phyloP scores from a whole-genome alignment of 305 asterid species.

The Fraxinus nigra region DNA sequence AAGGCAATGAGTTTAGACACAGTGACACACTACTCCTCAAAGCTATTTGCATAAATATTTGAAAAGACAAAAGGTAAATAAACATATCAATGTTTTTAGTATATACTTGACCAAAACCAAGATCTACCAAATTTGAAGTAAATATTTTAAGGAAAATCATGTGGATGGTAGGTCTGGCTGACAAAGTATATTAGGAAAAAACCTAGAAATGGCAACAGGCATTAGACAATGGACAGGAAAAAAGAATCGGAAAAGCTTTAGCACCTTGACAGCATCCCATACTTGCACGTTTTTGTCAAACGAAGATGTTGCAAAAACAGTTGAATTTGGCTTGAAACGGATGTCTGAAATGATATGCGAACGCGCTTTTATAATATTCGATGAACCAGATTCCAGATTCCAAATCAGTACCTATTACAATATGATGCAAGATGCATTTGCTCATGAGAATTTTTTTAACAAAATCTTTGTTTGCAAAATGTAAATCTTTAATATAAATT shows the following conservation, averaged over 20 bases:
- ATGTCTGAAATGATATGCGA: constrained; percentile 39
- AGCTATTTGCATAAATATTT: background rate
- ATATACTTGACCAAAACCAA: background rate
- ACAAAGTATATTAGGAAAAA: background rate
- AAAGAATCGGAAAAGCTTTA: background rate
- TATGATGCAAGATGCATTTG: background rate
- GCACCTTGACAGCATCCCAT: constrained; percentile 49
- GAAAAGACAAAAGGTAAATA: background rate
- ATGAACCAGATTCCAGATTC: constrained; percentile 23
- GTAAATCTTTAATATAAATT: background rate
- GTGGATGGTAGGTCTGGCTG: background rate
- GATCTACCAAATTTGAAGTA: background rate
- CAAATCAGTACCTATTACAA: constrained; percentile 41
- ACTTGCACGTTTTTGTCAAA: constrained; percentile 41
- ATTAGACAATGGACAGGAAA: background rate
- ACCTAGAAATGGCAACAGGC: background rate
- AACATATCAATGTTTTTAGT: background rate
- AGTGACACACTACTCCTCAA: background rate
- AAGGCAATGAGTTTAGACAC: background rate
- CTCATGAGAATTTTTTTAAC: background rate
- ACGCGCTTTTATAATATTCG: constrained; percentile 25
- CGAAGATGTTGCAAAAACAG: constrained; percentile 47
- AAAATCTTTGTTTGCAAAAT: background rate
- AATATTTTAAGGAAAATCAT: background rate
- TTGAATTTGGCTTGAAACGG: constrained; percentile 41